Conservation (phyloP, 768 basidiomycete genomes). For the Chalciporus chontae region DNA sequence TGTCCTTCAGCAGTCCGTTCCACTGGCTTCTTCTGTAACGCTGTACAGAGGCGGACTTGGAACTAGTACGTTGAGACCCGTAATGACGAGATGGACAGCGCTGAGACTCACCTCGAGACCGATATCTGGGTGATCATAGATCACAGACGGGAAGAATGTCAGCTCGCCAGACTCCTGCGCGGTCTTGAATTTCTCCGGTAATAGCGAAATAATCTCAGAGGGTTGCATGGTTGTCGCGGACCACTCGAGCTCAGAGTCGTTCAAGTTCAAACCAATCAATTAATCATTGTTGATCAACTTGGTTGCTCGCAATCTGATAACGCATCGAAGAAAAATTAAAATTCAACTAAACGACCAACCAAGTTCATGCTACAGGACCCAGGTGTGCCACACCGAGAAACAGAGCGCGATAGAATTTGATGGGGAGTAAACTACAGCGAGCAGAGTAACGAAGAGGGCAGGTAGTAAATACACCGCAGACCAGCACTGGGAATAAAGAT, state of each 20-base stretch:
- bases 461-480: background rate
- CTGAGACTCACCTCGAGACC: constrained; percentile 55
- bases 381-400: background rate
- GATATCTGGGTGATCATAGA: constrained; percentile 55
- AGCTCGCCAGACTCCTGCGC: constrained; percentile 65
- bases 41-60: constrained; percentile 81
- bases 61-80: constrained; percentile 48
- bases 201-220: constrained; percentile 50
- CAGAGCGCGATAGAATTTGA: no score
- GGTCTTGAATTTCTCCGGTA: constrained; percentile 54
- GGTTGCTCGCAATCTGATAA: background rate
- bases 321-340: no score
- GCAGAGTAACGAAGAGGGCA: background rate
- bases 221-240: constrained; percentile 14
- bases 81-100: background rate
- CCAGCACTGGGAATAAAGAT: background rate
- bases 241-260: no score
- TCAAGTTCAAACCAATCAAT: no score
- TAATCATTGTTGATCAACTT: no score
- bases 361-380: background rate
- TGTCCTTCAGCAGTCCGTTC: constrained; percentile 44
- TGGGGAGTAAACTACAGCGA: constrained; percentile 4
- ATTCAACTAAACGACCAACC: background rate
- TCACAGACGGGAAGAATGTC: constrained; percentile 73
- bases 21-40: constrained; percentile 73